Percentiles rank a stretch among this genome's conserved stretches.
phyloP scores from a whole-genome alignment of 139 green algal species.

The Penium margaritaceum region DNA sequence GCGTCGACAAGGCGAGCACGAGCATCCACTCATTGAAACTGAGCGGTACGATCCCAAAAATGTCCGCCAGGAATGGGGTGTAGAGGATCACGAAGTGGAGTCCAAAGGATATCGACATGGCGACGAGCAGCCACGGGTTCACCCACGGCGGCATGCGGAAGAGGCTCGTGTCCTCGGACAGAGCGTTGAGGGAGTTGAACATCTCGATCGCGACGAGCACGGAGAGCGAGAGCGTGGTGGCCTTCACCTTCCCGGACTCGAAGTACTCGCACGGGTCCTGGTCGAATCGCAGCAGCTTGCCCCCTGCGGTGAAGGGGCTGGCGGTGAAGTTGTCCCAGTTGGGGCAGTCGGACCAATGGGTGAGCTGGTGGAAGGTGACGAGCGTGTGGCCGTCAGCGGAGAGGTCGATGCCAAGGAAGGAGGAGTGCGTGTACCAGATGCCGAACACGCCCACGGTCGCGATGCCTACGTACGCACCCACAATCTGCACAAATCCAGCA shows the following conservation, averaged over 20 bases:
- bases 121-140: constrained; percentile 91
- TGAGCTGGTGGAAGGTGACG: constrained; percentile 82
- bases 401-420: constrained; percentile 74
- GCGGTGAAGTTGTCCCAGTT: constrained; percentile 65
- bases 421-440: constrained; percentile 82
- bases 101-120: constrained; percentile 75
- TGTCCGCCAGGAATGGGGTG: constrained; percentile 69
- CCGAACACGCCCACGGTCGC: constrained; percentile 92
- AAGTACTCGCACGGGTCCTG: constrained; percentile 88
- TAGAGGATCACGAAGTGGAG: constrained; percentile 96
- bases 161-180: constrained; percentile 85
- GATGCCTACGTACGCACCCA: constrained; percentile 79
- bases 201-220: constrained; percentile 99
- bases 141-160: constrained; percentile 60
- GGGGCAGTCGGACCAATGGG: constrained; percentile 75
- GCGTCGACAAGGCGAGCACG: constrained; percentile 77
- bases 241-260: constrained; percentile 64
- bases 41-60: constrained; percentile 96
- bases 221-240: constrained; percentile 83
- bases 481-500: constrained; percentile 29
- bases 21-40: constrained; percentile 85
- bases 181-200: constrained; percentile 97
- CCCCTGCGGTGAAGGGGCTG: constrained; percentile 54
- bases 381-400: constrained; percentile 78
- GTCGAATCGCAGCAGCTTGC: constrained; percentile 55